Evolutionary conservation across 352 stramenopile species (phyloP), one percentile per base, ranked within the genome.

Genomic region (Pythium brachiatum): DNA sequence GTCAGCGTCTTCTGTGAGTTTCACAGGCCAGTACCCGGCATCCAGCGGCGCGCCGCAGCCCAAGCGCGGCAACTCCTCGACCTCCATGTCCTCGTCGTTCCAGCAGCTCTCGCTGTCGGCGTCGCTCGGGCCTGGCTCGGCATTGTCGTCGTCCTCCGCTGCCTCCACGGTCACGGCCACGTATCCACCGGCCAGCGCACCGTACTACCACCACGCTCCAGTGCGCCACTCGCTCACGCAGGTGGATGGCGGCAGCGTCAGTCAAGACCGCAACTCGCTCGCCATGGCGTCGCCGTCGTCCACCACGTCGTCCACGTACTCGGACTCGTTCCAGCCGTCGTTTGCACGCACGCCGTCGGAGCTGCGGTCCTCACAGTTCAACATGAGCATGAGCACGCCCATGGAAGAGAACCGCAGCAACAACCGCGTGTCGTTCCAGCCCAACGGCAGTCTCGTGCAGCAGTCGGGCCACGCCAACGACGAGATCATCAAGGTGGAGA

Each of bases 401-500:
- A 25, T 56, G 32, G 47, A 57, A 29, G 52, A 68, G 7, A 50
- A 76, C 2, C 70, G 73, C 43, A 64, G 73, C 43, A 64, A 75
- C 11, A 68, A 78, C 25, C 67, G 70, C 11, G 69, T 79, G 43
- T 72, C 72, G 36, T 66, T 71, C 41, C 66, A 65, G n/a, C 53
- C 57, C 3, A 55, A 64, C 66, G 15, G 65, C 38, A 21, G 60
- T 53, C 26, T 67, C 25, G 60, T 67, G 43, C 60, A 67, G 63
- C 73, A 62, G 34, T 16, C 36, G 2, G 9, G 29, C 11, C 16
- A 27, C 0, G 67, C 69, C 9, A 73, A 66, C 8, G 80, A 91
- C 46, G 80, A 92, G 56, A 83, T 90, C 29, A 38, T 85, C 20
- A 84, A 85, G 44, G 80, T 92, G 47, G 83, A 92, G 62, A 92